Conservation (phyloP, 106 monocot species). For the Triglochin maritima region DNA sequence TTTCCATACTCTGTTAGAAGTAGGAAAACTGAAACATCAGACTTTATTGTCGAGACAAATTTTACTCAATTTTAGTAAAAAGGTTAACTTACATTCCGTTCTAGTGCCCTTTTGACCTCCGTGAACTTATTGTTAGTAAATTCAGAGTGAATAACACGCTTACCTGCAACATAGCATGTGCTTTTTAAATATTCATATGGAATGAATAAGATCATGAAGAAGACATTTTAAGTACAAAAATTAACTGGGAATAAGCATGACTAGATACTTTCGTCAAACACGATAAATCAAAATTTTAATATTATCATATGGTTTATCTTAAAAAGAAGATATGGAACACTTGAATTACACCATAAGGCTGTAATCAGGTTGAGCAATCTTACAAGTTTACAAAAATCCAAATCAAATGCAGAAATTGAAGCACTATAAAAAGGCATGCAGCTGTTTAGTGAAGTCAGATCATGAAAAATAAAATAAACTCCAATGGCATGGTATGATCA, state of each 20-base stretch:
- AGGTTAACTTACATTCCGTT: constrained; percentile 29
- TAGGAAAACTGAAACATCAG: not conserved
- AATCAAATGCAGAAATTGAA: no score
- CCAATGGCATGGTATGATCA: no score
- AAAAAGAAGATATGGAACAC: no score
- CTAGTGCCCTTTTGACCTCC: constrained; percentile 53
- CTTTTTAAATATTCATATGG: not conserved
- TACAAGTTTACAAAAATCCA: no score
- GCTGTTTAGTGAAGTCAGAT: no score
- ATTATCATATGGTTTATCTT: no score
- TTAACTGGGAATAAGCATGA: not conserved
- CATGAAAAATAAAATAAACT: no score
- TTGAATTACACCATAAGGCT: not conserved
- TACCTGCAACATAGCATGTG: constrained; percentile 33
- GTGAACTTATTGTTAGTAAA: constrained; percentile 48
- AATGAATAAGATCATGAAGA: not conserved
- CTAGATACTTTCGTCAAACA: no score
- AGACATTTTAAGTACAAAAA: not conserved
- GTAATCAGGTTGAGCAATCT: no score
- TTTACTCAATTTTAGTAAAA: not conserved
- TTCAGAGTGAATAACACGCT: constrained; percentile 73
- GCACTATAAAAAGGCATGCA: no score
- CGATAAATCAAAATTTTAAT: no score
- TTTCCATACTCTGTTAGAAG: constrained; percentile 32
- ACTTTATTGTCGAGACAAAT: not conserved